phyloP scores from a whole-genome alignment of 2,329 filamentous ascomycete species.

The Aspergillus sp. region DNA sequence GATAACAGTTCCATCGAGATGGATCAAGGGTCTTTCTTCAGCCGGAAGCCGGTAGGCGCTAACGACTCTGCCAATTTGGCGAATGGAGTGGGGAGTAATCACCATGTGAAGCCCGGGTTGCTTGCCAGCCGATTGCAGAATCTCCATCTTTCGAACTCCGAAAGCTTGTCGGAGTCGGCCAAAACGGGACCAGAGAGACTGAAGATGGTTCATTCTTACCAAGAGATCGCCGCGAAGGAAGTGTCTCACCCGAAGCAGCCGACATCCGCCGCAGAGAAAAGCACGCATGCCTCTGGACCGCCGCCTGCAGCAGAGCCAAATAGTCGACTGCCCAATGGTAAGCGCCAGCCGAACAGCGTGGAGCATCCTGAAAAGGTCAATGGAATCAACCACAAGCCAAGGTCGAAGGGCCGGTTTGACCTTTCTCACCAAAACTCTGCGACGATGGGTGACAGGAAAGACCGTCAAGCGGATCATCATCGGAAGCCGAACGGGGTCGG shows the following conservation, averaged over 20 bases:
- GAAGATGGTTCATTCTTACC: constrained; percentile 13
- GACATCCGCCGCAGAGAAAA: constrained; percentile 17
- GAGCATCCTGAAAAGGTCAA: constrained; percentile 27
- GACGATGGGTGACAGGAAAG: constrained; percentile 17
- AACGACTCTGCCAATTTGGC: constrained; percentile 10
- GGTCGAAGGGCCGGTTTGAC: constrained; percentile 27
- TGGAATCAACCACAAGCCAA: constrained; percentile 24
- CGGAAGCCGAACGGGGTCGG: constrained; percentile 24
- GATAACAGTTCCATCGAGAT: constrained; percentile 28
- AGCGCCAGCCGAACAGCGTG: constrained; percentile 22
- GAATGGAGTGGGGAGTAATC: constrained; percentile 13
- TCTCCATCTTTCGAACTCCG: constrained; percentile 27
- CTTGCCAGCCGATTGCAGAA: constrained; percentile 31
- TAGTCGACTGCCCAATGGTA: constrained; percentile 20
- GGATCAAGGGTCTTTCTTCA: constrained; percentile 20
- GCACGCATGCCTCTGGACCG: constrained; percentile 12
- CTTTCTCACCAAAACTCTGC: constrained; percentile 10
- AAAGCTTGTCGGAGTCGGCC: constrained; percentile 17
- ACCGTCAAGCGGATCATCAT: constrained; percentile 20
- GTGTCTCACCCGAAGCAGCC: constrained; percentile 2
- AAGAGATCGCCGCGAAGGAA: constrained; percentile 23
- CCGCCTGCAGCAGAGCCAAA: constrained; percentile 21
- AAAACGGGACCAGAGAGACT: constrained; percentile 17
- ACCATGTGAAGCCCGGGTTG: constrained; percentile 21
- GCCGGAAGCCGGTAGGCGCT: constrained; percentile 17